Evolutionary conservation across 2,329 filamentous ascomycete genomes (phyloP).

Genomic region (Clonostachys rosea): DNA sequence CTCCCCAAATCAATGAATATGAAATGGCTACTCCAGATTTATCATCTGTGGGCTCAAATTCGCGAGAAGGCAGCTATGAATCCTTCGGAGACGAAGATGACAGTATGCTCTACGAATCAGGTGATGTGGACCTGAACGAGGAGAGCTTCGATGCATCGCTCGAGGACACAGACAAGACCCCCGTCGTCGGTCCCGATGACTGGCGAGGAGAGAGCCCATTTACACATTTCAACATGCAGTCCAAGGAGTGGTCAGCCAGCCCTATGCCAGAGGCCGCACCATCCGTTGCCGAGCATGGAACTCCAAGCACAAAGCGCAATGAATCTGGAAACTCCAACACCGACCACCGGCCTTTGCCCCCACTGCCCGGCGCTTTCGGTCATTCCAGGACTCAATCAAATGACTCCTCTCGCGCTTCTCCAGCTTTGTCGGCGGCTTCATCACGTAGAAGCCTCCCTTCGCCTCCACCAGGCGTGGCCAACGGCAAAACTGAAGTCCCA

Average conservation of each 20-base stretch:
- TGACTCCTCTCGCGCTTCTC: slow-evolving; percentile 50
- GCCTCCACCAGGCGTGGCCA: slow-evolving; percentile 60
- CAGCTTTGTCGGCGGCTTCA: slow-evolving; percentile 63
- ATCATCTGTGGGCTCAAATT: slow-evolving; percentile 86
- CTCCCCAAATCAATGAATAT: slow-evolving; percentile 94
- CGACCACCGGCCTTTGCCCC: slow-evolving; percentile 80
- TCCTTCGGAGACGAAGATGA: slow-evolving; percentile 72
- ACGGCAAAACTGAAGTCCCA: slow-evolving; percentile 73
- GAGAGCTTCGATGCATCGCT: slow-evolving; percentile 96
- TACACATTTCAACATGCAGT: slow-evolving; percentile 14
- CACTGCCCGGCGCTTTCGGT: slow-evolving; percentile 61
- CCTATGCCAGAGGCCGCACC: slow-evolving; percentile 55
- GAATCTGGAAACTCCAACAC: slow-evolving; percentile 75
- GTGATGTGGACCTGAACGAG: slow-evolving; percentile 42
- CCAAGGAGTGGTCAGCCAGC: slow-evolving; percentile 57
- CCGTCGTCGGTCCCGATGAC: slow-evolving; percentile 94
- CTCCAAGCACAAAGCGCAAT: slow-evolving; percentile 56
- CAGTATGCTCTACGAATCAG: slow-evolving; percentile 53
- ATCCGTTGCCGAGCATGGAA: slow-evolving; percentile 31
- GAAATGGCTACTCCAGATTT: slow-evolving; percentile 96
- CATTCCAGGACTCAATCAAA: slow-evolving; percentile 30
- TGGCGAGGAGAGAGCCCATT: slow-evolving; percentile 73
- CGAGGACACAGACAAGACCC: slow-evolving; percentile 94
- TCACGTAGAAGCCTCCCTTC: slow-evolving; percentile 72
- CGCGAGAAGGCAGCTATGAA: slow-evolving; percentile 89